Base-by-base conservation (phyloP, 768 basidiomycete genomes). In the Polyporus arcularius region DNA sequence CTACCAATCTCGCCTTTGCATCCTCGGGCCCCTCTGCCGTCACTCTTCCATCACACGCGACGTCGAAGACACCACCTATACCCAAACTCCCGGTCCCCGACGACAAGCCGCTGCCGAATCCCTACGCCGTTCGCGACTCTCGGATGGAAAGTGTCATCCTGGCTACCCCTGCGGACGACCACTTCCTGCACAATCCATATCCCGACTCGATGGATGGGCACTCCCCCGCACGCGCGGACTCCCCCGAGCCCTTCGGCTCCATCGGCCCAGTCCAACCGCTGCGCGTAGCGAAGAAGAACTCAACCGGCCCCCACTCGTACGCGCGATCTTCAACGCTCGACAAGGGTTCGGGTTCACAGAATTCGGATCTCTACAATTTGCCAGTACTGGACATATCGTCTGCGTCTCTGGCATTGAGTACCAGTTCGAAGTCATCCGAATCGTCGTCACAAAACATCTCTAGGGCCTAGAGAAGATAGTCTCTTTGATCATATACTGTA, bases 41-140 rank as follows among this genome's bases (percentile, higher is more conserved):
- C 42, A 43, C 42, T 10, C 14, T 6, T 18, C 42, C 42, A 11
- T 43, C 42, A 14, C 15, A 16, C 15, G 15, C 42, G 1, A 18
- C 4, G 14, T 43, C 18, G 42, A 43, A 43, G 18, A 18, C 18
- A 16, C 42, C 42, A 16, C 18, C 42, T 15, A 43, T 43, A 15
- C 15, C 42, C 18, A 15, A 18, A 14, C 8, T 30, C 18, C 7
- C 12, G 4, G 35, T 53, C 10, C 38, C 35, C 7, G 45, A 42
- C 10, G 47, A 60, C 47, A 53, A 47, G 38, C 47, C 58, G 11
- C 51, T 59, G 2, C 48, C 57, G 21, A 50, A 51, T 21, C 57
- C 57, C 16, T 51, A 30, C 21, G 47, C n/a, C 21, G 11, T 30
- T 3, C 30, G 30, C 42, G 16, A 21, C 15, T 21, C 42, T 6